These are phyloP conservation scores for Tetrahymena borealis DNA, from an alignment of 73 alveolate genomes.

Conservation along the genomic window DNA sequence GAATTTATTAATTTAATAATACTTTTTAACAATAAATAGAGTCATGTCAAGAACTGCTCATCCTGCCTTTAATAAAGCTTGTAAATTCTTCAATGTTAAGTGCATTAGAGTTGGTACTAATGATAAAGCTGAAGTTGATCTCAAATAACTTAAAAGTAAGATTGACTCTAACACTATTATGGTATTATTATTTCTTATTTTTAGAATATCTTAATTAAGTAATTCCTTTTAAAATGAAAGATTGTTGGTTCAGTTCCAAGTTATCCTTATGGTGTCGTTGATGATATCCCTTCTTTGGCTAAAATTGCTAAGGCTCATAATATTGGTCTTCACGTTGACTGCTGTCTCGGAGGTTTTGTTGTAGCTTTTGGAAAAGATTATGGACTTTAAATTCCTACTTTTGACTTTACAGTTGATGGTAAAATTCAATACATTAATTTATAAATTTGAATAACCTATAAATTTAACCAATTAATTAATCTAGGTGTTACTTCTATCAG, in stretches of 20 bases:
- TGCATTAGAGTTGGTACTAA: slow-evolving; percentile 71
- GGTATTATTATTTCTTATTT: not conserved
- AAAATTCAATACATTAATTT: not conserved
- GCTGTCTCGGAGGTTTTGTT: slow-evolving; percentile 96
- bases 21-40: not conserved
- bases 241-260: slow-evolving; percentile 86
- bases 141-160: slow-evolving; percentile 54
- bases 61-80: slow-evolving; percentile 94
- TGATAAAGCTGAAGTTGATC: slow-evolving; percentile 48
- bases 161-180: slow-evolving; percentile 77
- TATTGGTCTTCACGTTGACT: slow-evolving; percentile 76
- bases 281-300: slow-evolving; percentile 81
- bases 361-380: slow-evolving; percentile 82
- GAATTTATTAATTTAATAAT: not conserved
- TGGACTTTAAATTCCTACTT: slow-evolving; percentile 67
- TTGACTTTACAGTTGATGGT: slow-evolving; percentile 90
- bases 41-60: slow-evolving; percentile 89
- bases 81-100: slow-evolving; percentile 70
- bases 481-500: slow-evolving; percentile 97
- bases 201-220: not conserved
- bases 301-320: slow-evolving; percentile 55
- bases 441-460: not conserved
- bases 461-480: not conserved
- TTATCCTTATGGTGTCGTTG: slow-evolving; percentile 86
- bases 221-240: not conserved